Evolutionary conservation across 1,139 yeast species (phyloP), one percentile per base, ranked within the genome.

Genomic region (Kurtzmaniella quercitrusa): DNA sequence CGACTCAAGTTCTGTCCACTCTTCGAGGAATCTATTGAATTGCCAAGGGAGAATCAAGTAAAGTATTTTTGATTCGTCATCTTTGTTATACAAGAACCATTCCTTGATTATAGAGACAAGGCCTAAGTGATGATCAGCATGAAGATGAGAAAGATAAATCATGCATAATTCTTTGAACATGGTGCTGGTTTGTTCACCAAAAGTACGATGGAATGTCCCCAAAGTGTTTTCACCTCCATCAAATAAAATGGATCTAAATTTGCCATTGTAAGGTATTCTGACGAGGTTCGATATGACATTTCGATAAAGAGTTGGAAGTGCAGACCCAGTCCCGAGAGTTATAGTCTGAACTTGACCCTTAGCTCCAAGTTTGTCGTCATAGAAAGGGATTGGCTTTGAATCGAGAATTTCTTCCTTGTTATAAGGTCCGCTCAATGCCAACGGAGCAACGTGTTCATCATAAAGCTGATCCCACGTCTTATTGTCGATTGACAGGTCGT

Each of bases 61-160:
- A n/a, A 72, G 50, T 73, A 60, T 49, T 47, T 64, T 54, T 3
- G 50, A 41, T n/a, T 63, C 56, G n/a, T 59, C 50, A n/a, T 43
- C 46, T 20, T 57, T 56, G 44, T 59, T 60, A 36, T 55, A 49
- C 43, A 68, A 61, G 45, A 77, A 71, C 96, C 97, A 88, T 50
- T 79, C 79, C 35, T 73, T 72, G 26, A 93, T 71, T 9, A 93
- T 62, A 2, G 91, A 76, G 6, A 85, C 65, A 3, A 87, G 72
- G 1, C 99, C 99, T 38, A 93, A 65, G 60, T 93, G 98, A 59
- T 94, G 99, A 58, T 94, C 99, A 0, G 98, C 98, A 64, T 94
- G 99, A 51, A 93, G 68, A 66, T 94, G 99, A 52, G 96, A 86
- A 44, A 94, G 68, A 54, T 80, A 87, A 18, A 93, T 68, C 47